These are phyloP conservation scores for Pistacia atlantica DNA, from an alignment of 345 rosid species.

Conservation along the genomic window DNA sequence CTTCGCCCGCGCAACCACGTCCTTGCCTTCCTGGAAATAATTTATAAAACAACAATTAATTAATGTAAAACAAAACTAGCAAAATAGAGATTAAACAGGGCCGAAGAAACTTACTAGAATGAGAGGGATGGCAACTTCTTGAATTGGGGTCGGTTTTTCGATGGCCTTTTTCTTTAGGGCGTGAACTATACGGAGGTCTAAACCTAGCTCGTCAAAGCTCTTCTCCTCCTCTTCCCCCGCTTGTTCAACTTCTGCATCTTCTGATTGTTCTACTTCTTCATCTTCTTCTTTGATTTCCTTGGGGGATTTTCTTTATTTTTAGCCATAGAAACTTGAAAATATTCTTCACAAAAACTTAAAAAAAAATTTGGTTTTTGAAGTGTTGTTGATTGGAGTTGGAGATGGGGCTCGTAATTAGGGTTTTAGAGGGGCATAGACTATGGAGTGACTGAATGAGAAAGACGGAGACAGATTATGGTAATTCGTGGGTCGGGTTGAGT, in stretches of 20 bases:
- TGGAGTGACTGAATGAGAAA: not conserved
- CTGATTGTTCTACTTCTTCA: slow-evolving; percentile 8
- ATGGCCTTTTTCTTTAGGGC: slow-evolving; percentile 74
- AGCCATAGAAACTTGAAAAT: not conserved
- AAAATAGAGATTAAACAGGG: not conserved
- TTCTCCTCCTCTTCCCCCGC: slow-evolving; percentile 42
- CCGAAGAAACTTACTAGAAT: slow-evolving; percentile 52
- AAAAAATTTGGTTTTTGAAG: too few relatives aligned
- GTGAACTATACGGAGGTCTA: slow-evolving; percentile 75
- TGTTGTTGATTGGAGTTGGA: not conserved
- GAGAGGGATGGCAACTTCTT: slow-evolving; percentile 62
- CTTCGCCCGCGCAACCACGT: slow-evolving; percentile 87
- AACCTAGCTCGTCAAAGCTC: slow-evolving; percentile 76
- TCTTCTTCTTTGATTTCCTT: slow-evolving; percentile 25
- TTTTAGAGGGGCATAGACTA: not conserved
- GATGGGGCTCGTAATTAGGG: not conserved
- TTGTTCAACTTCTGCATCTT: slow-evolving; percentile 11
- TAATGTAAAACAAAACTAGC: not conserved
- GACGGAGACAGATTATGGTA: not conserved
- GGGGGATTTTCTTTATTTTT: slow-evolving; percentile 2
- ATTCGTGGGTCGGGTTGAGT: not conserved
- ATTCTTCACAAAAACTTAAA: not conserved
- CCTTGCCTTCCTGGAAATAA: slow-evolving; percentile 72
- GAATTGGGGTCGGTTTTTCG: slow-evolving; percentile 77
- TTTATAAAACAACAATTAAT: not conserved